Percentiles rank a stretch among this genome's conserved stretches.
Evolutionary conservation across 208 protist genomes (phyloP).

Genomic region (Zelonia costaricensis): DNA sequence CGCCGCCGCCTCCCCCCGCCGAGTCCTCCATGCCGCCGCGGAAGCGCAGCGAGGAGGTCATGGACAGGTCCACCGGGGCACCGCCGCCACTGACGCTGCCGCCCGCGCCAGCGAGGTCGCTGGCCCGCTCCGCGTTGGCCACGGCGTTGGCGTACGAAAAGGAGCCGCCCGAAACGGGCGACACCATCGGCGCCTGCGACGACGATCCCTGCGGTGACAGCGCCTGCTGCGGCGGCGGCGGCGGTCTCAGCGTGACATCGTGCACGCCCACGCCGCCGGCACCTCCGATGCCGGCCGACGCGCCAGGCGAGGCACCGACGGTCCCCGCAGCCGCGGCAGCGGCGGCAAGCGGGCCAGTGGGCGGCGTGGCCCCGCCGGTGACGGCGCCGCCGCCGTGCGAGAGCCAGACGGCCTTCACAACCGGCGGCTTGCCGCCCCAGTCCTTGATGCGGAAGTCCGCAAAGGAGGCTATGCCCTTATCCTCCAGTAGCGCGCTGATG

Average conservation of each 20-base stretch:
- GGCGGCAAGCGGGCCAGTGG: background rate
- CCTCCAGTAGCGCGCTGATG: constrained; percentile 76
- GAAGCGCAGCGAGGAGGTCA: background rate
- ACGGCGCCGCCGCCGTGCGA: constrained; percentile 13
- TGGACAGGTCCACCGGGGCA: background rate
- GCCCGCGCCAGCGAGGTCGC: background rate
- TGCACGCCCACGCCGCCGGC: background rate
- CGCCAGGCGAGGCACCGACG: background rate
- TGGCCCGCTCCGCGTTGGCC: background rate
- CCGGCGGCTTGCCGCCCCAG: constrained; percentile 58
- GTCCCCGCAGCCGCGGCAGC: background rate
- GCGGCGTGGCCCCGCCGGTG: background rate
- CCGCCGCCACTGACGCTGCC: background rate
- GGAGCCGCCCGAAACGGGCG: background rate
- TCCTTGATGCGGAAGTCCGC: constrained; percentile 66
- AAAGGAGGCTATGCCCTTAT: constrained; percentile 75
- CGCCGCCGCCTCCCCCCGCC: background rate
- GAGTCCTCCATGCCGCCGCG: background rate
- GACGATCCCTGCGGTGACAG: background rate
- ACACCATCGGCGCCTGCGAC: too few species aligned
- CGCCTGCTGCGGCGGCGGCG: background rate
- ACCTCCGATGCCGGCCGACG: background rate
- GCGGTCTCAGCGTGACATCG: background rate
- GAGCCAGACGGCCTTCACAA: constrained; percentile 65
- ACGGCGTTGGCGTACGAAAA: background rate